A percentile compares a stretch with the other conserved stretches of the same genome.
Evolutionary conservation across 257 asterid genomes (phyloP).

Genomic region (Scutellaria barbata): DNA sequence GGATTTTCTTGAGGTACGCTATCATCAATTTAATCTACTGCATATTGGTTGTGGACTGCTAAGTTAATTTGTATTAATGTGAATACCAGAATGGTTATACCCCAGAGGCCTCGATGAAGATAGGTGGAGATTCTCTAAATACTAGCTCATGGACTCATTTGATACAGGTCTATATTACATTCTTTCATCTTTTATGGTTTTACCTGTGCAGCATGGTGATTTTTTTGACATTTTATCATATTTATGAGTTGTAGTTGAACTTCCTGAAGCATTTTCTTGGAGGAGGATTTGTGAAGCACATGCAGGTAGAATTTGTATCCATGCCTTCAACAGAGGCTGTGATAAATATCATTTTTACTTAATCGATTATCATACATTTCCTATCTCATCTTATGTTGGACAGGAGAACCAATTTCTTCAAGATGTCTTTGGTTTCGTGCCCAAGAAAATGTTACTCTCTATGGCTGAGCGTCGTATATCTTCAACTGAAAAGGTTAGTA

Average conservation of each 20-base stretch:
- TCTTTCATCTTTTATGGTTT: constrained; percentile 8
- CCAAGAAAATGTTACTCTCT: constrained; percentile 59
- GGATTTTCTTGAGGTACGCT: constrained; percentile 81
- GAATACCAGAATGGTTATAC: constrained; percentile 65
- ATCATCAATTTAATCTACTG: constrained; percentile 7
- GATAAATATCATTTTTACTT: background rate
- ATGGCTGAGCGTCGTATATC: constrained; percentile 60
- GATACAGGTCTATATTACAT: constrained; percentile 62
- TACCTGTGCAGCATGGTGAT: background rate
- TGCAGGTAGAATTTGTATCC: constrained; percentile 61
- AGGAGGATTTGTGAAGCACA: constrained; percentile 96
- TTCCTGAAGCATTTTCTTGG: constrained; percentile 94
- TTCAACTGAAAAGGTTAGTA: constrained; percentile 69
- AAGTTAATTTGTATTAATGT: constrained; percentile 10
- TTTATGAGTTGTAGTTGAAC: constrained; percentile 58
- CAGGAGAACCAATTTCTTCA: constrained; percentile 95
- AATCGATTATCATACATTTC: background rate
- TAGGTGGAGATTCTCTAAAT: constrained; percentile 75
- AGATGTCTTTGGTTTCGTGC: constrained; percentile 74
- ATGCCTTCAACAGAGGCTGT: background rate
- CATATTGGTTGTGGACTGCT: constrained; percentile 10
- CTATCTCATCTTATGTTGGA: constrained; percentile 22
- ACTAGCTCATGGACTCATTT: constrained; percentile 77
- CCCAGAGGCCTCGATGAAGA: constrained; percentile 73
- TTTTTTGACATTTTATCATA: constrained; percentile 22